Base-by-base conservation (phyloP, 495 filamentous ascomycete species). In the Aspergillus affinis region DNA sequence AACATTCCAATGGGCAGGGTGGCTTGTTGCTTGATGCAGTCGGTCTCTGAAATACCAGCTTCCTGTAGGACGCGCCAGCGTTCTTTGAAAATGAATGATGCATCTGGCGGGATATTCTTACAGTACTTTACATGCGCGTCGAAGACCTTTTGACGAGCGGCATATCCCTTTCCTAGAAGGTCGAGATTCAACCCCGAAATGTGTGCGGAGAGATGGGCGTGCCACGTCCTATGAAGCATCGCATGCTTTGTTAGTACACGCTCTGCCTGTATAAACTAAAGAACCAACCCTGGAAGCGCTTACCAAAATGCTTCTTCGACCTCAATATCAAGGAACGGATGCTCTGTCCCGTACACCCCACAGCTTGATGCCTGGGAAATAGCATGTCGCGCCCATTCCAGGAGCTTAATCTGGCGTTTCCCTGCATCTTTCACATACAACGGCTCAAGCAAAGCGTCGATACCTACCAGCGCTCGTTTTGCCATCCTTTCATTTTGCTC, bases 301-400 rank as follows among this genome's bases (percentile, higher is more conserved):
- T 50, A 50, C 48, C 48, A 53, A 26, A 53, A 53, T 53, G 51
- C 2, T 10, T 17, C 32, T 18, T 53, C 51, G 8, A 53, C 51
- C 10, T 36, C 51, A n/a, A 12, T 1, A 9, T 53, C 23, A 30
- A 53, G 51, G 4, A 53, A 53, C 18, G 51, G 51, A 12, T 53
- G 51, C 23, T 53, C 6, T 15, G 23, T 19, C 26, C 51, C 51
- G 4, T 53, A 53, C 15, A 53, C 51, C 12, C 26, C 51, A 19
- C 51, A 53, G 27, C 51, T 53, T 15, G 51, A 30, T 7, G 51
- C 51, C 18, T 53, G 51, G 4, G 12, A n/a, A 36, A 53, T 29
- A 5, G 51, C 51, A 53, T 53, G 51, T 18, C 51, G 51, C 26
- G 10, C 51, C 51, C 51, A 53, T 53, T 53, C 51, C 18, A 53